Conservation (phyloP, 257 asterid genomes). For the Plantago major region DNA sequence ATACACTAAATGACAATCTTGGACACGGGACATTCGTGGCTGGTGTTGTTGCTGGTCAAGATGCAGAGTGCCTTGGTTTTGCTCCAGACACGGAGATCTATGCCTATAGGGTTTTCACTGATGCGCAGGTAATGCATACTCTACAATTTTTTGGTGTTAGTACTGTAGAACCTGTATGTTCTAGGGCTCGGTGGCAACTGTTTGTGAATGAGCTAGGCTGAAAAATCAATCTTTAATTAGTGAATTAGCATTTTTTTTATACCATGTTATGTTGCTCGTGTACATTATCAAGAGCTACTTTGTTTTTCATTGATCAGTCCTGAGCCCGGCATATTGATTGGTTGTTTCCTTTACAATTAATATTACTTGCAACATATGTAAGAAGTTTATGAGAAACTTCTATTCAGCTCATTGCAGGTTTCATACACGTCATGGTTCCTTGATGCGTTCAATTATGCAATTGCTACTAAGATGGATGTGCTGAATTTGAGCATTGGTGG, state of each 20-base stretch:
- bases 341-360: constrained; percentile 11
- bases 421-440: constrained; percentile 99
- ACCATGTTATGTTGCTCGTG: background rate
- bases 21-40: constrained; percentile 99
- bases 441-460: constrained; percentile 98
- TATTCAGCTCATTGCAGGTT: constrained; percentile 97
- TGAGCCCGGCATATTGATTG: constrained; percentile 5
- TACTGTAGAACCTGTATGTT: background rate
- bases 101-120: constrained; percentile 96
- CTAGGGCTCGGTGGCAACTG: background rate
- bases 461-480: constrained; percentile 94
- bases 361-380: constrained; percentile 25
- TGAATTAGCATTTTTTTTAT: background rate
- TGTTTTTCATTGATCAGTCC: constrained; percentile 7
- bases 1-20: constrained; percentile 93
- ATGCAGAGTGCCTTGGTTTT: constrained; percentile 95
- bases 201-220: background rate
- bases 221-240: no score
- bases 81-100: constrained; percentile 96
- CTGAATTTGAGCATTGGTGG: constrained; percentile 99
- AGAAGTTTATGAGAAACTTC: constrained; percentile 74
- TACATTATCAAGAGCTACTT: background rate
- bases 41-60: constrained; percentile 96
- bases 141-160: constrained; percentile 19
- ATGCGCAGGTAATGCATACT: constrained; percentile 89